A percentile compares a stretch with the other conserved stretches of the same genome.
phyloP scores from a whole-genome alignment of 805 yeast species.

The Wilhelminamyces savonicus region DNA sequence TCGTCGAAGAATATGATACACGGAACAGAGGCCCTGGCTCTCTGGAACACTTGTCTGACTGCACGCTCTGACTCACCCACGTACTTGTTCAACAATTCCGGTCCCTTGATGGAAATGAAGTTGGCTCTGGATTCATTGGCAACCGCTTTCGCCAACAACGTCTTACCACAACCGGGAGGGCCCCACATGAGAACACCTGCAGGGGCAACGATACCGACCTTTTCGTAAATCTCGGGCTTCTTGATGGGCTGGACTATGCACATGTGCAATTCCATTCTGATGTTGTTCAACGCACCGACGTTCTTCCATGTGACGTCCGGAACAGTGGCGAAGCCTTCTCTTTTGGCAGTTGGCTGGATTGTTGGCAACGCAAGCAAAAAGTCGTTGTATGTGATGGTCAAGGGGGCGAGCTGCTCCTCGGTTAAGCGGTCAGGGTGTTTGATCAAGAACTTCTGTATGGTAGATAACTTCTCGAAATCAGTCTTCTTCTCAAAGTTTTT shows the following conservation, averaged over 20 bases:
- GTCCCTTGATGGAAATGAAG: conserved; percentile 93
- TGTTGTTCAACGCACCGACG: conserved; percentile 80
- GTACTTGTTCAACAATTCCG: conserved; percentile 87
- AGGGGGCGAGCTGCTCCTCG: conserved; percentile 64
- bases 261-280: conserved; percentile 89
- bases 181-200: conserved; percentile 98
- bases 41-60: conserved; percentile 83
- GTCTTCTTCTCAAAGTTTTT: conserved; percentile 26
- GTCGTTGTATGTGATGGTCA: conserved; percentile 73
- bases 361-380: conserved; percentile 82
- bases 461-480: conserved; percentile 40
- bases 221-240: conserved; percentile 81
- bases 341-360: conserved; percentile 93
- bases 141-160: conserved; percentile 92
- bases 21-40: conserved; percentile 91
- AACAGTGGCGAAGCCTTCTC: conserved; percentile 98
- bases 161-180: conserved; percentile 99
- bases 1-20: conserved; percentile 95
- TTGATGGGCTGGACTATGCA: conserved; percentile 96
- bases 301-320: conserved; percentile 96
- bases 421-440: conserved; percentile 79
- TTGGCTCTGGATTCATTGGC: conserved; percentile 97
- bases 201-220: conserved; percentile 93
- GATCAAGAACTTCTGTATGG: conserved; percentile 65
- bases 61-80: conserved; percentile 97